Conservation (phyloP, 331 rosid genomes). For the Telfairia occidentalis region DNA sequence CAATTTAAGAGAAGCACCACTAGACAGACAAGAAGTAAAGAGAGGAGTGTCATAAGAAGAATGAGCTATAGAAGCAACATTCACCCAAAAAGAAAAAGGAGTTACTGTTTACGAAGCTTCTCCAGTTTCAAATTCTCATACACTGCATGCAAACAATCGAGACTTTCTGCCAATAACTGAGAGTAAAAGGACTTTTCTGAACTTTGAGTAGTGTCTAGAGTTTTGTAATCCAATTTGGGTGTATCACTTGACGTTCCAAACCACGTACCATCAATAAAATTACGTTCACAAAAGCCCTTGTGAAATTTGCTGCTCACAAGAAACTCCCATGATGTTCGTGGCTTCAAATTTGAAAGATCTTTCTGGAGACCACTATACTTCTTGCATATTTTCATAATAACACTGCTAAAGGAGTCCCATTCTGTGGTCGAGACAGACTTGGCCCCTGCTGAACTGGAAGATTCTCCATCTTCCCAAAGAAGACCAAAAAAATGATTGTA, state of each 20-base stretch:
- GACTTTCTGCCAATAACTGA: constrained; percentile 52
- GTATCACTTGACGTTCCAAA: constrained; percentile 26
- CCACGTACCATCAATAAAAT: constrained; percentile 32
- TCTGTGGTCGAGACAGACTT: constrained; percentile 48
- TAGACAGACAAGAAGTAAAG: not conserved
- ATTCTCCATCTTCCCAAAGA: constrained; percentile 77
- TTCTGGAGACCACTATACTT: constrained; percentile 25
- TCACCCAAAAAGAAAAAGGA: not conserved
- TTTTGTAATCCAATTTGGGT: constrained; percentile 22
- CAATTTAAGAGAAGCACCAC: not conserved
- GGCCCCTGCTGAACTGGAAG: constrained; percentile 38
- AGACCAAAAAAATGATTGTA: constrained; percentile 66
- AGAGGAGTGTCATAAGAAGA: constrained; percentile 8
- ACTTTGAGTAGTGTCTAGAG: constrained; percentile 20
- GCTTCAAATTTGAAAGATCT: constrained; percentile 21
- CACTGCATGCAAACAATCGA: constrained; percentile 86
- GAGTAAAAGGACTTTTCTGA: constrained; percentile 36
- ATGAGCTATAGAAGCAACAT: not conserved
- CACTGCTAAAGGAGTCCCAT: constrained; percentile 65
- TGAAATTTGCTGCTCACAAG: constrained; percentile 71
- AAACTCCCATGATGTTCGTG: constrained; percentile 74
- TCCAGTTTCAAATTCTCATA: constrained; percentile 85
- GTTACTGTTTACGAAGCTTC: constrained; percentile 74
- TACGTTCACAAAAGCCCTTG: constrained; percentile 46
- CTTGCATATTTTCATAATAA: constrained; percentile 54